Conservation (phyloP, 2,329 filamentous ascomycete genomes). For the Claviceps africana region DNA sequence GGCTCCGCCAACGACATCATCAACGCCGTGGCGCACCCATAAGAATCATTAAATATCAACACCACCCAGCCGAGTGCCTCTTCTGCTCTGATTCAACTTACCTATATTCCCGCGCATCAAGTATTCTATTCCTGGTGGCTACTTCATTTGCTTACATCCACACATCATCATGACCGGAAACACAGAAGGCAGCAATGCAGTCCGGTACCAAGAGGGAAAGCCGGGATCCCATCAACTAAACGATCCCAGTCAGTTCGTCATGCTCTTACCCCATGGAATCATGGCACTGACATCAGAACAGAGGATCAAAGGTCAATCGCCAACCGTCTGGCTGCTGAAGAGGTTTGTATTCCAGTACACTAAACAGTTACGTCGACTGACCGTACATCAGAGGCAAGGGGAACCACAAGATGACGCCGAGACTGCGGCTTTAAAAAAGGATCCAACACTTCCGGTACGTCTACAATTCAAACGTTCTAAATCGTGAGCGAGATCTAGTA, state of each 20-base stretch:
- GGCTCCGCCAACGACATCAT: slow-evolving; percentile 4
- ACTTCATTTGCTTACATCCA: not conserved
- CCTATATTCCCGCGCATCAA: not conserved
- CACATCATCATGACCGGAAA: slow-evolving; percentile 21
- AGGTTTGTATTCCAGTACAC: slow-evolving; percentile 23
- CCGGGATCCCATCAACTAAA: slow-evolving; percentile 51
- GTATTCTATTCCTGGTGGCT: not conserved
- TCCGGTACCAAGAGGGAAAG: slow-evolving; percentile 58
- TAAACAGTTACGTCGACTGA: slow-evolving; percentile 3
- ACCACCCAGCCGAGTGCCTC: not conserved
- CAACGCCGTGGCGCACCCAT: not conserved
- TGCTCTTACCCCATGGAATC: no score
- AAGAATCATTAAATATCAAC: not conserved
- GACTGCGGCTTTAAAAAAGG: slow-evolving; percentile 34
- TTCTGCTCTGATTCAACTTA: not conserved
- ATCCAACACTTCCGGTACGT: slow-evolving; percentile 45
- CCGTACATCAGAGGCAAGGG: slow-evolving; percentile 18
- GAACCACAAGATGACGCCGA: slow-evolving; percentile 32
- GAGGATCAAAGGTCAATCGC: slow-evolving; percentile 60
- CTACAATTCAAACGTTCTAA: no score
- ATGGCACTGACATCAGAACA: slow-evolving; percentile 11
- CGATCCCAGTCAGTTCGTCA: slow-evolving; percentile 50
- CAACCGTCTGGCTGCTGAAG: slow-evolving; percentile 54
- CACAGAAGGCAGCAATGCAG: slow-evolving; percentile 46
- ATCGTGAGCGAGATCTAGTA: no score